Evolutionary conservation across 352 stramenopile species (phyloP).

Genomic region (Achlya hypogyna): DNA sequence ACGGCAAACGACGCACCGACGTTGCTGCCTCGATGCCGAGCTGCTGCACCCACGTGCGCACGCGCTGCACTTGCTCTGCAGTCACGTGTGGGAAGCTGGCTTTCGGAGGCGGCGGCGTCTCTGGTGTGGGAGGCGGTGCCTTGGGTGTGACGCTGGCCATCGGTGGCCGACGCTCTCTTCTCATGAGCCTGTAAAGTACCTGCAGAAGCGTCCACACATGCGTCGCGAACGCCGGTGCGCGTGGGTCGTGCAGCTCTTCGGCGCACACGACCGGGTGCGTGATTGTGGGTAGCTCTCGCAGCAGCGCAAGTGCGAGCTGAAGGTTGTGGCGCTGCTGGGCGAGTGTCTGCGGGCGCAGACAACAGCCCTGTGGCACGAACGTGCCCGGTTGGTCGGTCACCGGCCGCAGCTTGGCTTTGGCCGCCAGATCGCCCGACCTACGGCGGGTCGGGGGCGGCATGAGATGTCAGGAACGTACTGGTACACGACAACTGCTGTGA

Average conservation of each 20-base stretch:
- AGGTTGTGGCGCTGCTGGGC: conserved; percentile 10
- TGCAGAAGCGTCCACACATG: not conserved
- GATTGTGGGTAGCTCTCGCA: not conserved
- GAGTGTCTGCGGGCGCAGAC: not conserved
- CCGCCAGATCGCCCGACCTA: conserved; percentile 13
- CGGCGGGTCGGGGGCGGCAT: conserved; percentile 23
- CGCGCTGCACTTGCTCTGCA: conserved; percentile 26
- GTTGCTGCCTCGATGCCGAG: conserved; percentile 19
- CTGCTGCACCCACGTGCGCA: conserved; percentile 26
- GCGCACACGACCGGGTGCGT: not conserved
- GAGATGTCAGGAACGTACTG: conserved; percentile 24
- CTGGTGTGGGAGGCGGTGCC: no score
- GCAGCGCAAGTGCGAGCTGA: not conserved
- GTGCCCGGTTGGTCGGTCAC: not conserved
- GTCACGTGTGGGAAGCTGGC: conserved; percentile 25
- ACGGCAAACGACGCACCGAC: not conserved
- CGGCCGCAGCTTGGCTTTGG: conserved; percentile 5
- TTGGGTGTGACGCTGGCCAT: conserved; percentile 18
- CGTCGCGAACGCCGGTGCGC: not conserved
- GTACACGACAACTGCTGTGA: conserved; percentile 28
- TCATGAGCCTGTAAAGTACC: conserved; percentile 21
- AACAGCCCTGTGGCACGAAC: conserved; percentile 9
- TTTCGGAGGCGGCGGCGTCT: conserved; percentile 19
- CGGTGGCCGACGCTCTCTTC: conserved; percentile 17
- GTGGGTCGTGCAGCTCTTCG: not conserved